A percentile compares a stretch with the other conserved stretches of the same genome.
phyloP scores from a whole-genome alignment of 2,329 filamentous ascomycete genomes.

The Monosporascus sp. region DNA sequence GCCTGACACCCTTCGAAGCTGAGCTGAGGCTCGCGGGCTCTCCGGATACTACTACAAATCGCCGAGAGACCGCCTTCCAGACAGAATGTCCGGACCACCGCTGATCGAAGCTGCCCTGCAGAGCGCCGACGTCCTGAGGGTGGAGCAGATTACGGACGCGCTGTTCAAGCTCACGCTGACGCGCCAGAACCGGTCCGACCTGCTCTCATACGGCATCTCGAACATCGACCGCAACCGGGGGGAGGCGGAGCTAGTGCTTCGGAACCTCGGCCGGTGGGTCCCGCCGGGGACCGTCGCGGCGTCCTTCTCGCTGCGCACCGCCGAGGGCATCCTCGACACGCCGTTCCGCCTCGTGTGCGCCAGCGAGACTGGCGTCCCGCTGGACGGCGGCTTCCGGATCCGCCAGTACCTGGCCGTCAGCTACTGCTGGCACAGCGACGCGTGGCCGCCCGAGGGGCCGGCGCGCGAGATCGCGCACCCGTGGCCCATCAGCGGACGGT shows the following conservation, averaged over 20 bases:
- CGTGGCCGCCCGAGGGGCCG: background rate
- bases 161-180: conserved; percentile 1
- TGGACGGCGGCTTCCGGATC: conserved; percentile 3
- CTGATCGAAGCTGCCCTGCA: background rate
- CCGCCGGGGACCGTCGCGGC: background rate
- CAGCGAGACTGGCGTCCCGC: conserved; percentile 4
- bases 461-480: background rate
- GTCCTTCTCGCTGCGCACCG: conserved; percentile 1
- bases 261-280: conserved; percentile 1
- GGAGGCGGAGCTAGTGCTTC: conserved; percentile 4
- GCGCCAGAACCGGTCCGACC: background rate
- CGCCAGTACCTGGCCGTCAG: conserved; percentile 6
- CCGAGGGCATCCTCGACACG: conserved; percentile 1
- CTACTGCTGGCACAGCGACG: conserved; percentile 6
- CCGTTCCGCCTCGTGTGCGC: conserved; percentile 2
- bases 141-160: background rate
- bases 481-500: conserved; percentile 3
- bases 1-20: no score
- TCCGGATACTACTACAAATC: no score
- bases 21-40: no score
- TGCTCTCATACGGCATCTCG: background rate
- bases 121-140: background rate
- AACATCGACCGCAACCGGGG: background rate
- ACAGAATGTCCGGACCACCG: no score
- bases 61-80: no score